phyloP scores from a whole-genome alignment of 2,329 filamentous ascomycete genomes.

The Beauveria asiatica region DNA sequence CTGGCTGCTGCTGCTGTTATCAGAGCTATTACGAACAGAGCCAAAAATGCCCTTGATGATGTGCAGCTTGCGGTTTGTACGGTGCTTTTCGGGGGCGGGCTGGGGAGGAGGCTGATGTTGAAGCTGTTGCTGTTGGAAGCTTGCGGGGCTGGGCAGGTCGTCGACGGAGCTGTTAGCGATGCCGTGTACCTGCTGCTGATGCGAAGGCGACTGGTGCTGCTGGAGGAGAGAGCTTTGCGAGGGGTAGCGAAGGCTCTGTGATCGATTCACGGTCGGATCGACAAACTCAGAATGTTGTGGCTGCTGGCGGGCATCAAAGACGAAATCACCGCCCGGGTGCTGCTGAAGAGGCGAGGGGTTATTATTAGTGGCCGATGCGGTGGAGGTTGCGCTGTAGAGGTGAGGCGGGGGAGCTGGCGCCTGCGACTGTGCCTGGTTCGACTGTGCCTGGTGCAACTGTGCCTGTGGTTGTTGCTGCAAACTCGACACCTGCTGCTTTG shows the following conservation, averaged over 20 bases:
- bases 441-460: conserved; percentile 12
- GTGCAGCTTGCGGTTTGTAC: conserved; percentile 40
- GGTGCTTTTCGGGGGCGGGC: conserved; percentile 29
- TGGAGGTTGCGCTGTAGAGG: conserved; percentile 23
- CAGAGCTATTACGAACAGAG: conserved; percentile 24
- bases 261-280: conserved; percentile 37
- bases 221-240: conserved; percentile 22
- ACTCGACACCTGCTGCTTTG: conserved; percentile 14
- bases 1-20: conserved; percentile 21
- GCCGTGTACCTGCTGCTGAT: conserved; percentile 24
- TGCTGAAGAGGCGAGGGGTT: conserved; percentile 15
- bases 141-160: conserved; percentile 15
- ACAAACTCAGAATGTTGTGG: conserved; percentile 30
- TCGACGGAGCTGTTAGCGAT: conserved; percentile 19
- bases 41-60: conserved; percentile 45
- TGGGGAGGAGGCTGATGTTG: conserved; percentile 23
- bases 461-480: conserved; percentile 11
- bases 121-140: conserved; percentile 22
- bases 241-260: conserved; percentile 44
- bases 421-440: conserved; percentile 17
- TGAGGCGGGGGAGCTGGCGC: conserved; percentile 21
- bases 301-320: conserved; percentile 28
- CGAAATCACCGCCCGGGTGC: conserved; percentile 17
- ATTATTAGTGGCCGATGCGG: conserved; percentile 17
- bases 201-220: conserved; percentile 22